These are phyloP conservation scores for Candida mesenterica DNA, from an alignment of 1,139 yeast genomes.

Conservation along the genomic window DNA sequence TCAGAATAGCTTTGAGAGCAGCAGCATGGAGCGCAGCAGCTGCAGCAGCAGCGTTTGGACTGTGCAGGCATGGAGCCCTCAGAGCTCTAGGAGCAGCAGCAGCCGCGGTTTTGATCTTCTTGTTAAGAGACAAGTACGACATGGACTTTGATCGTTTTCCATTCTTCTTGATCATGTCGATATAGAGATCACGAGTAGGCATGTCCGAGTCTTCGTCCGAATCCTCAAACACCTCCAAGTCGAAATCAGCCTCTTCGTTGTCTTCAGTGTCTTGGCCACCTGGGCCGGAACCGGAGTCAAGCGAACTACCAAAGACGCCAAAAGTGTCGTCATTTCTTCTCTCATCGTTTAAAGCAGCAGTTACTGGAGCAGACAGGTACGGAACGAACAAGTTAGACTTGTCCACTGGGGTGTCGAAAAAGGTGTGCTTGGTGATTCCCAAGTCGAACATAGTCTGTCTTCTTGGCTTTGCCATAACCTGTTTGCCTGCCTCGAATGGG, in stretches of 20 bases:
- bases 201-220: conserved; percentile 26
- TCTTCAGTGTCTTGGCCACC: conserved; percentile 5
- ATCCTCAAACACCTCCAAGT: conserved; percentile 46
- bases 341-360: conserved; percentile 52
- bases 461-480: conserved; percentile 34
- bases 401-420: conserved; percentile 48
- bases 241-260: conserved; percentile 35
- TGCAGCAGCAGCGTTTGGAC: conserved; percentile 66
- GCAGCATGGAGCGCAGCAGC: conserved; percentile 77
- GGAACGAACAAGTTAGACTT: conserved; percentile 62
- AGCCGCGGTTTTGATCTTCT: conserved; percentile 64
- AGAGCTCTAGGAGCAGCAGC: conserved; percentile 84
- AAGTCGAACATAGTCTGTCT: conserved; percentile 51
- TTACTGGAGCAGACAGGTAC: conserved; percentile 72
- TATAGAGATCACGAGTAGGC: conserved; percentile 13
- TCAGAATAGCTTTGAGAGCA: conserved; percentile 53
- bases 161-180: conserved; percentile 34
- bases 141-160: conserved; percentile 64
- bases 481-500: conserved; percentile 29
- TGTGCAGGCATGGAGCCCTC: conserved; percentile 52
- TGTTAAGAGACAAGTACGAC: conserved; percentile 50
- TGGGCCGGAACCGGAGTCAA: conserved; percentile 8
- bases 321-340: conserved; percentile 8
- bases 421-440: conserved; percentile 45
- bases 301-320: conserved; percentile 5